Evolutionary conservation across 2,329 filamentous ascomycete species (phyloP).

Genomic region (Lasiodiplodia sp.): DNA sequence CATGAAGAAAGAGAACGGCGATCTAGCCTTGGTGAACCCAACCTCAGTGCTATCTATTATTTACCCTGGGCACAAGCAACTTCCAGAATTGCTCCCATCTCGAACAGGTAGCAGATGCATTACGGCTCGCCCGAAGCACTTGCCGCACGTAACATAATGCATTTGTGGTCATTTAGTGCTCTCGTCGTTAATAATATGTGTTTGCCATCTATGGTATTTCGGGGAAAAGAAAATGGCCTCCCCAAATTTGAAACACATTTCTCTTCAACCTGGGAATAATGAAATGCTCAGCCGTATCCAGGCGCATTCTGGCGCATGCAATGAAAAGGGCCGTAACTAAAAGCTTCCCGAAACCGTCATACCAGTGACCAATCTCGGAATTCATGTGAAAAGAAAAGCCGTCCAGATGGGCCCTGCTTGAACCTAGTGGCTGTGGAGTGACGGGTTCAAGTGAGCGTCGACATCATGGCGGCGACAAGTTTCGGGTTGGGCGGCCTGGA

Average conservation of each 20-base stretch:
- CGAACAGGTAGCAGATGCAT: too few species aligned
- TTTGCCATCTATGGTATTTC: conserved; percentile 27
- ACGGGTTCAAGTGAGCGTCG: conserved; percentile 46
- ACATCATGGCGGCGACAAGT: conserved; percentile 54
- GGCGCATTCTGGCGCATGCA: neutral
- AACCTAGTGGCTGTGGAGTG: neutral
- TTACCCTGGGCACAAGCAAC: too few species aligned
- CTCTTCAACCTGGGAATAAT: conserved; percentile 10
- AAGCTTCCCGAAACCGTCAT: conserved; percentile 2
- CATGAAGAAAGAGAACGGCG: neutral
- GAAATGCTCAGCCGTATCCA: neutral
- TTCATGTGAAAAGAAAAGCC: neutral
- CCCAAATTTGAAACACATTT: neutral
- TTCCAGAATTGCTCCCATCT: neutral
- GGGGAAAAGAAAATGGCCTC: neutral
- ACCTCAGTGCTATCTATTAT: neutral
- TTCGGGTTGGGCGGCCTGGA: conserved; percentile 50
- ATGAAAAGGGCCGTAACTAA: conserved; percentile 1
- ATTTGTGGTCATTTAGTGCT: neutral
- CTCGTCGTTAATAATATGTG: conserved; percentile 24
- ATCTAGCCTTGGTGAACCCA: neutral
- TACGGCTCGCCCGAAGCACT: too few species aligned
- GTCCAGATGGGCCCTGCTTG: neutral
- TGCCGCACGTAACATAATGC: neutral
- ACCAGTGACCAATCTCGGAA: conserved; percentile 19